Percentiles rank a stretch among this genome's conserved stretches.
phyloP scores from a whole-genome alignment of 164 flowering plant genomes.

The Pachysandra terminalis region DNA sequence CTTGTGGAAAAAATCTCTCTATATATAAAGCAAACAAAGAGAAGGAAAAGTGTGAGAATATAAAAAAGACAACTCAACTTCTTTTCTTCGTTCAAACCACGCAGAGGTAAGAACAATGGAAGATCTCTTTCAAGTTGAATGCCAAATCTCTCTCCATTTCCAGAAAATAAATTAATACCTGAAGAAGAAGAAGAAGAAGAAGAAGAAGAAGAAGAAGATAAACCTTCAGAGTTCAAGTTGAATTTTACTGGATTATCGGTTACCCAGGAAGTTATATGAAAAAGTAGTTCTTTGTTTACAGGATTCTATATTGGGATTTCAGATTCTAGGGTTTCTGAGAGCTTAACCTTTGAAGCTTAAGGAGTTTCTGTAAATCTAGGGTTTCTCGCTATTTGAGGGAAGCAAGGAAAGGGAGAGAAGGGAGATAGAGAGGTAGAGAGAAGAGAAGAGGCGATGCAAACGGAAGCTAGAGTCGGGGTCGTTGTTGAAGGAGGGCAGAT shows the following conservation, averaged over 20 bases:
- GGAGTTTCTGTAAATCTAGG: neutral
- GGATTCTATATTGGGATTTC: too few relatives aligned
- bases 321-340: neutral
- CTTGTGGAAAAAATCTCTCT: too few relatives aligned
- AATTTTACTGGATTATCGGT: neutral
- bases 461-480: constrained; percentile 63
- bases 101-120: too few relatives aligned
- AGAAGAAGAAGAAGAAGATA: neutral
- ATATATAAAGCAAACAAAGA: too few relatives aligned
- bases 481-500: constrained; percentile 58
- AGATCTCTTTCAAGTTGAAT: too few relatives aligned
- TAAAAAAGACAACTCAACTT: too few relatives aligned
- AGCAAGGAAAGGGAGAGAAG: neutral
- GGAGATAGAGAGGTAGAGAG: too few relatives aligned
- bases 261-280: neutral
- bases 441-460: constrained; percentile 34
- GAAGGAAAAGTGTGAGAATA: too few relatives aligned
- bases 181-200: too few relatives aligned
- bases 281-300: too few relatives aligned
- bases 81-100: too few relatives aligned
- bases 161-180: too few relatives aligned
- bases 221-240: neutral
- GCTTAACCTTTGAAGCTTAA: neutral
- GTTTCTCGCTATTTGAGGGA: neutral
- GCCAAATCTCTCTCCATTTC: neutral